Evolutionary conservation across 2,329 filamentous ascomycete genomes (phyloP), one percentile per base, ranked within the genome.

Genomic region (Didymella arachidicola): DNA sequence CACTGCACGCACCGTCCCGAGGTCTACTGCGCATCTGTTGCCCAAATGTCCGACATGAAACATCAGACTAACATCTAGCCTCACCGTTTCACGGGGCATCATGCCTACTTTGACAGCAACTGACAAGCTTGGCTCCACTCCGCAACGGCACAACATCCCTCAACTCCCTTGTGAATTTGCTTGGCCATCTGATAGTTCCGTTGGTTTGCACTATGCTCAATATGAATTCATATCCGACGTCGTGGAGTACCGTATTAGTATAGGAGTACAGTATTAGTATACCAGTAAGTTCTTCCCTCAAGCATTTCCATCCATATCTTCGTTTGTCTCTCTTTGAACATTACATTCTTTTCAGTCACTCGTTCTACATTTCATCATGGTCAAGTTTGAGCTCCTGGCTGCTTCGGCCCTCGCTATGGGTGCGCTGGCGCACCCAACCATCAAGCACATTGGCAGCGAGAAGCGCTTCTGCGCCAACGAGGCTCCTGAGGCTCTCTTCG

Each of bases 361-460:
- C 50, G 18, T 59, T 59, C 22, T 51, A 42, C 26, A 45, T 16
- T 55, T 49, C 54, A 59, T 27, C 41, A 68, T 68, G 65, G 65
- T 68, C 45, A 63, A 63, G 38, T 29, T 68, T 53, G 50, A 61
- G 19, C 61, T 68, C 25, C 16, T 68, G 41, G 57, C 62, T 32
- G 39, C 59, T 59, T 63, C 60, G 36, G 59, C 57, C 27, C 41
- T 65, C n/a, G 60, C 58, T 36, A 36, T 62, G 60, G 59, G 64
- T 63, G 65, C 45, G 59, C 62, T 68, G 60, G 65, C 63, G 57
- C 66, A 69, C 50, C 66, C 66, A 41, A 65, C 62, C 60, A 67
- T 65, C 50, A 69, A 69, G 53, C 65, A 68, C 38, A 66, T 67
- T 49, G 64, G 66, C 54, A 61, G 60, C 25, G 36, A 43, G 55